A percentile compares a stretch with the other conserved stretches of the same genome.
Conservation (phyloP, 371 early-diverging fungal species). For the Sporodiniella umbellata region DNA sequence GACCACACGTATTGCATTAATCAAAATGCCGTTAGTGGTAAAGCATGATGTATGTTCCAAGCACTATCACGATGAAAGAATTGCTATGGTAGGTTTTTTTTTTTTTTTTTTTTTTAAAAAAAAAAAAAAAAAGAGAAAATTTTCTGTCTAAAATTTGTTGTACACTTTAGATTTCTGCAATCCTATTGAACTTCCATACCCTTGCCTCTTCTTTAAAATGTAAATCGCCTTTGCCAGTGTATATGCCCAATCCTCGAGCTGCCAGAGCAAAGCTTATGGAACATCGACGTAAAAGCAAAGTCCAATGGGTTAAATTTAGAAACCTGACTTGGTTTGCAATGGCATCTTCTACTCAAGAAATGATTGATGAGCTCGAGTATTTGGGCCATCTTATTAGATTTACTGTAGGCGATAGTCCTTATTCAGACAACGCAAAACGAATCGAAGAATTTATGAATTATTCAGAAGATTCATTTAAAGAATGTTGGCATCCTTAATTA, state of each 20-base stretch:
- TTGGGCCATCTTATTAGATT: conserved; percentile 32
- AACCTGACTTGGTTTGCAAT: conserved; percentile 53
- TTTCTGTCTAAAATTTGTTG: no score
- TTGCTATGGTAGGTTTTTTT: conserved; percentile 57
- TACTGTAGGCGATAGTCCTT: conserved; percentile 38
- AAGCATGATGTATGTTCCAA: conserved; percentile 32
- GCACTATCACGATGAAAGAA: conserved; percentile 41
- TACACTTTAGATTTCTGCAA: conserved; percentile 38
- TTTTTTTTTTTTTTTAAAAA: no score
- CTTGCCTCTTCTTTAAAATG: conserved; percentile 49
- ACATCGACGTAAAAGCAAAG: conserved; percentile 35
- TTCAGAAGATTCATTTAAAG: conserved; percentile 1
- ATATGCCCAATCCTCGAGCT: conserved; percentile 54
- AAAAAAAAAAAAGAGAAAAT: not conserved
- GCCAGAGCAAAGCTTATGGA: conserved; percentile 49
- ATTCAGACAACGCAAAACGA: conserved; percentile 26
- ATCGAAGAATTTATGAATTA: conserved; percentile 24
- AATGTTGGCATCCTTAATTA: not conserved
- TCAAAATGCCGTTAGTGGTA: conserved; percentile 46
- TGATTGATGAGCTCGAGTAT: conserved; percentile 57
- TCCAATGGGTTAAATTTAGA: conserved; percentile 30
- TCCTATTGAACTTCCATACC: conserved; percentile 47
- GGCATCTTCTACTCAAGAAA: conserved; percentile 51
- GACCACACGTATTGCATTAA: conserved; percentile 50
- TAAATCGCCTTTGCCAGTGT: conserved; percentile 55